These are phyloP conservation scores for Candida andamanensis DNA, from an alignment of 805 yeast species.

Conservation along the genomic window DNA sequence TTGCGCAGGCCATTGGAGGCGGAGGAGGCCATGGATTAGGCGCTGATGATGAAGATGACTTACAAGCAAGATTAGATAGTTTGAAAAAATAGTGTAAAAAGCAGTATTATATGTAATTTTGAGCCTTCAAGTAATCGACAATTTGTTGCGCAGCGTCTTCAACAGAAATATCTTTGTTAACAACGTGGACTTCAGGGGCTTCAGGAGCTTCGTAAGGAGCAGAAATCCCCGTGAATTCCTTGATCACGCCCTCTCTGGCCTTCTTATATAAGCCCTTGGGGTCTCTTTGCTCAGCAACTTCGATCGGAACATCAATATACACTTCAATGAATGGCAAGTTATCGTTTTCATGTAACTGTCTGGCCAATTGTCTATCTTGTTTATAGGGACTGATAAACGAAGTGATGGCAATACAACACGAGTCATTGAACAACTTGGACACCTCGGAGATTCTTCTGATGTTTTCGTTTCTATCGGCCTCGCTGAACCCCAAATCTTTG, in stretches of 20 bases:
- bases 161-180: conserved; percentile 56
- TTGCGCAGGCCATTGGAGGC: conserved; percentile 54
- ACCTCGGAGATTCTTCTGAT: conserved; percentile 94
- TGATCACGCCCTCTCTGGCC: conserved; percentile 91
- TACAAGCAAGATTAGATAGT: conserved; percentile 84
- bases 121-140: conserved; percentile 56
- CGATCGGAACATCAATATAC: conserved; percentile 87
- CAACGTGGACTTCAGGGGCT: conserved; percentile 74
- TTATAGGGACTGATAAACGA: conserved; percentile 92
- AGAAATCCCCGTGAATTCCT: conserved; percentile 91
- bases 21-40: conserved; percentile 44
- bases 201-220: conserved; percentile 96
- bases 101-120: conserved; percentile 32
- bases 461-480: conserved; percentile 88
- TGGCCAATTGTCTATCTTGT: conserved; percentile 77
- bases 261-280: conserved; percentile 96
- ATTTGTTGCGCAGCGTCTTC: conserved; percentile 79
- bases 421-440: conserved; percentile 87
- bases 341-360: conserved; percentile 74
- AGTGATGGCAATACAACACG: conserved; percentile 82
- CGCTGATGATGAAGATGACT: conserved; percentile 71
- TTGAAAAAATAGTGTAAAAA: conserved; percentile 48
- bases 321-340: conserved; percentile 85
- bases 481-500: conserved; percentile 91
- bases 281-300: conserved; percentile 93